Conservation (phyloP, 352 stramenopile genomes). For the Phytopythium aichiense region DNA sequence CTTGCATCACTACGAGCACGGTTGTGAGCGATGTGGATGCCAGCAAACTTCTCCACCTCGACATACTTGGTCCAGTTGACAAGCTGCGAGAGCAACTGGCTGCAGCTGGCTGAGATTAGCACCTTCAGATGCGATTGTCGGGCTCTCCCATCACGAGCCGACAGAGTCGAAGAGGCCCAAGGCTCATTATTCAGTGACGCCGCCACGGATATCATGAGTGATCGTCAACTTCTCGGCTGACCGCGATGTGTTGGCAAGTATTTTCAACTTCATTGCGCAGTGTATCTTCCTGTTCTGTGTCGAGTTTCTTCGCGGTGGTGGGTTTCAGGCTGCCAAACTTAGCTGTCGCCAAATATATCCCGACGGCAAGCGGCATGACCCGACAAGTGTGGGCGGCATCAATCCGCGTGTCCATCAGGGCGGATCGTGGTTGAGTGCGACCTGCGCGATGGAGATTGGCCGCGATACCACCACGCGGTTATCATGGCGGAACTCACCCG, state of each 20-base stretch:
- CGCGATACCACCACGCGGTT: slow-evolving; percentile 45
- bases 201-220: not conserved
- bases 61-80: no score
- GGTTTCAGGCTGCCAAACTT: not conserved
- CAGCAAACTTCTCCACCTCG: no score
- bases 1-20: no score
- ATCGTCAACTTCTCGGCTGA: not conserved
- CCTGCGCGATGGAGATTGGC: slow-evolving; percentile 19
- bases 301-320: not conserved
- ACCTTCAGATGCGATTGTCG: no score
- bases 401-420: not conserved
- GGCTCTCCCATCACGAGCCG: not conserved
- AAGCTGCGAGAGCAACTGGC: no score
- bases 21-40: no score
- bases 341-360: slow-evolving; percentile 1
- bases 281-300: not conserved
- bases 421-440: not conserved
- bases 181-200: not conserved
- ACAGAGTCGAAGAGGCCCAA: not conserved
- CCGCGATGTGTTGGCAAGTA: not conserved
- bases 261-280: not conserved
- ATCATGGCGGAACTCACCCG: slow-evolving; percentile 57
- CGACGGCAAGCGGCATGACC: not conserved
- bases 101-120: no score
- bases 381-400: not conserved